Percentiles rank a stretch among this genome's conserved stretches.
Evolutionary conservation across 148 eudicot genomes (phyloP).

Genomic region (Bassia scoparia): DNA sequence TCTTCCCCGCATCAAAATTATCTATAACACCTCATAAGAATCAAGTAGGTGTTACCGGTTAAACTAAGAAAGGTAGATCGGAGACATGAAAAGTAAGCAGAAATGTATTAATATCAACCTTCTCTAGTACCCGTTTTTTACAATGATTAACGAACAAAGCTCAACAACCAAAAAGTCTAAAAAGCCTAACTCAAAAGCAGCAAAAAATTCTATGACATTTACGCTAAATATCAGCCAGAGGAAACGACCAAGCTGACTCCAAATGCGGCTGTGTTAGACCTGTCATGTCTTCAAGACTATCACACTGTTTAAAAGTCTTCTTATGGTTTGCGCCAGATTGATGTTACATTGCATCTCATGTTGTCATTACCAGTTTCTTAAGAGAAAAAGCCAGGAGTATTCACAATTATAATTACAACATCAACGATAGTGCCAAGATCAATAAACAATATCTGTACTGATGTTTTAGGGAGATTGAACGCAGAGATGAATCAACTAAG

Average conservation of each 20-base stretch:
- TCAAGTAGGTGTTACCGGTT: not conserved
- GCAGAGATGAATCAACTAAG: not conserved
- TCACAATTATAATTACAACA: not conserved
- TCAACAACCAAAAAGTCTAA: no score
- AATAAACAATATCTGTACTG: not conserved
- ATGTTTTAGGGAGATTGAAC: not conserved
- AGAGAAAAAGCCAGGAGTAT: not conserved
- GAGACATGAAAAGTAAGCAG: not conserved
- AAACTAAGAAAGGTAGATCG: not conserved
- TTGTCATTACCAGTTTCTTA: not conserved
- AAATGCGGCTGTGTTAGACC: not conserved
- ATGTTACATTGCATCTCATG: not conserved
- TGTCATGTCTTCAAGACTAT: slow-evolving; percentile 2
- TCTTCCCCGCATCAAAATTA: no score
- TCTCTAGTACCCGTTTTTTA: not conserved
- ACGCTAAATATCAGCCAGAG: not conserved
- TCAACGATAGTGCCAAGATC: not conserved
- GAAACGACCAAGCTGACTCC: not conserved
- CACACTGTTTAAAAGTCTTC: not conserved
- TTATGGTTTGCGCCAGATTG: not conserved
- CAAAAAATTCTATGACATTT: not conserved
- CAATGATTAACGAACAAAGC: not conserved
- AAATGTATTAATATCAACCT: not conserved
- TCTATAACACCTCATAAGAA: no score
- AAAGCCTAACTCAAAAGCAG: not conserved